These are phyloP conservation scores for Rhizopogon sp. DNA, from an alignment of 768 basidiomycete genomes.

Conservation along the genomic window DNA sequence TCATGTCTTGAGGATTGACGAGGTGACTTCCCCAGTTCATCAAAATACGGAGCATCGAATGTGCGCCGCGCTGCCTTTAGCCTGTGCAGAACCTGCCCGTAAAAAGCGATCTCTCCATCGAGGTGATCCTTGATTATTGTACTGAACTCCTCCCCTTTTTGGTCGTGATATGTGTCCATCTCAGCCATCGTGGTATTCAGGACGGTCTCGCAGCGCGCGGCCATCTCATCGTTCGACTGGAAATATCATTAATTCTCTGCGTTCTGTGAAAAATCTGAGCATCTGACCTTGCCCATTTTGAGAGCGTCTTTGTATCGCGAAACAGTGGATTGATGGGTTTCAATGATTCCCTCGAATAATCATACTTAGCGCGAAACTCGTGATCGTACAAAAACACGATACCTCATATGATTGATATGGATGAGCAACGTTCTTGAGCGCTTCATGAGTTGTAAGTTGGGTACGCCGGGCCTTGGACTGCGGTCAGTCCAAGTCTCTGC, in stretches of 20 bases:
- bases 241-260: neutral
- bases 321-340: constrained; percentile 70
- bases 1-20: constrained; percentile 73
- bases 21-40: constrained; percentile 42
- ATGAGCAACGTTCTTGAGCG: constrained; percentile 71
- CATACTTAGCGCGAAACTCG: neutral
- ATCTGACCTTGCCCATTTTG: constrained; percentile 31
- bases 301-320: constrained; percentile 57
- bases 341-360: constrained; percentile 52
- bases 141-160: constrained; percentile 68
- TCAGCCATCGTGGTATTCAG: constrained; percentile 87
- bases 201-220: constrained; percentile 80
- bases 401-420: constrained; percentile 71
- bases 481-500: constrained; percentile 4
- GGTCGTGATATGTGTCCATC: constrained; percentile 73
- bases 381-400: constrained; percentile 1
- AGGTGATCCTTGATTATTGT: constrained; percentile 59
- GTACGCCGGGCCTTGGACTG: constrained; percentile 59
- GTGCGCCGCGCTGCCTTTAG: constrained; percentile 51
- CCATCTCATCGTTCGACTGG: constrained; percentile 60
- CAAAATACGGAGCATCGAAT: constrained; percentile 47
- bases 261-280: neutral
- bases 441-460: constrained; percentile 71
- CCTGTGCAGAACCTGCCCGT: constrained; percentile 64
- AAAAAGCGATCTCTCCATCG: constrained; percentile 71